These are phyloP conservation scores for Aspergillus nomiae DNA, from an alignment of 2,329 filamentous ascomycete genomes.

Conservation along the genomic window DNA sequence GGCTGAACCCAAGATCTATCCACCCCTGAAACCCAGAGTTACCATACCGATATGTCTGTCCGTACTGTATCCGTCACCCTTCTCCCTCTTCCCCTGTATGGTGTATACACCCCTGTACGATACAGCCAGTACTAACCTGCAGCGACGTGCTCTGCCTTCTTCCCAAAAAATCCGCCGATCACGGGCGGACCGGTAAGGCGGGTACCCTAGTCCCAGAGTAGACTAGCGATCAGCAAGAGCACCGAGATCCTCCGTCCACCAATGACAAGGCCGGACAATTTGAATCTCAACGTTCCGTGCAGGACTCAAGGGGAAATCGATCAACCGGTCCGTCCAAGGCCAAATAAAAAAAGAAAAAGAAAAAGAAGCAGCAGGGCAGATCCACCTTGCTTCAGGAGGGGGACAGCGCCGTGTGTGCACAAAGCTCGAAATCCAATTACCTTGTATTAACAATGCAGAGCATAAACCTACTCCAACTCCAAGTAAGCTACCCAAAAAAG, in stretches of 20 bases:
- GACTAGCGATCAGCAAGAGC: constrained; percentile 12
- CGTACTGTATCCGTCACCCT: neutral
- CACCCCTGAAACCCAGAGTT: neutral
- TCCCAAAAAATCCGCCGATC: constrained; percentile 14
- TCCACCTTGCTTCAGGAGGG: constrained; percentile 1
- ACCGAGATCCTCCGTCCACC: constrained; percentile 23
- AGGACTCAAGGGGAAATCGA: constrained; percentile 7
- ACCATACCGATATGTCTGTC: neutral
- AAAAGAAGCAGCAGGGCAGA: too few species aligned
- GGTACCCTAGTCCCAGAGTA: constrained; percentile 13
- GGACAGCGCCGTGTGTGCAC: neutral
- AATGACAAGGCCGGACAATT: constrained; percentile 10
- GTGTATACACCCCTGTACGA: too few species aligned
- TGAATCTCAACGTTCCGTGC: constrained; percentile 20
- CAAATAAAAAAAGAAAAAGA: too few species aligned
- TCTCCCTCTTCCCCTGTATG: neutral
- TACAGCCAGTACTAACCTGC: too few species aligned
- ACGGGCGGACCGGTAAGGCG: constrained; percentile 24
- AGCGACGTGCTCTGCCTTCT: too few species aligned
- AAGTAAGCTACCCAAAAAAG: too few species aligned
- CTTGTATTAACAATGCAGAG: too few species aligned
- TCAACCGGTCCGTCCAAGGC: constrained; percentile 5
- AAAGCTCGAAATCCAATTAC: neutral
- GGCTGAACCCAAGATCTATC: neutral
- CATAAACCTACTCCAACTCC: too few species aligned